Percentiles rank a stretch among this genome's conserved stretches.
phyloP scores from a whole-genome alignment of 495 filamentous ascomycete species.

The Rostrohypoxylon terebratum region DNA sequence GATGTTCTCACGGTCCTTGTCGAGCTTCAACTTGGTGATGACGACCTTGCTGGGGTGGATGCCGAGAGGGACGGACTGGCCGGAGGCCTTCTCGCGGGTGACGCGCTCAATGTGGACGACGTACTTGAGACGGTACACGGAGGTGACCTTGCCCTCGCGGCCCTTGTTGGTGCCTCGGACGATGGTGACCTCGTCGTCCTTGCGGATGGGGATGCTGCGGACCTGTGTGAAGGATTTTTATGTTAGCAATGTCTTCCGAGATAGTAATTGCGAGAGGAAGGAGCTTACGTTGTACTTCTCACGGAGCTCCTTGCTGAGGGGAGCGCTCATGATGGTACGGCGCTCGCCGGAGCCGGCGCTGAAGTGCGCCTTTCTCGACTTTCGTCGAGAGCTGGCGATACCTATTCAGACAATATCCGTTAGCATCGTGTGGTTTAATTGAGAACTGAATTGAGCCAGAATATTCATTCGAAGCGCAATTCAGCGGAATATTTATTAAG shows the following conservation, averaged over 20 bases:
- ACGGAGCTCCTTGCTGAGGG: conserved; percentile 92
- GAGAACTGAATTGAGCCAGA: neutral
- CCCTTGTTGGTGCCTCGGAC: conserved; percentile 92
- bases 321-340: conserved; percentile 92
- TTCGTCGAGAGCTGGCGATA: conserved; percentile 87
- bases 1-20: conserved; percentile 97
- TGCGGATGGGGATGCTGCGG: conserved; percentile 96
- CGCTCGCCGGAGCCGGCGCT: conserved; percentile 89
- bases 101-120: conserved; percentile 93
- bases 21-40: conserved; percentile 97
- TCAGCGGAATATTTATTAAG: conserved; percentile 24
- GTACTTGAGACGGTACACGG: conserved; percentile 98
- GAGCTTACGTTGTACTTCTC: conserved; percentile 90
- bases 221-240: conserved; percentile 65
- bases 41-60: conserved; percentile 93
- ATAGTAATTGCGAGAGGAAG: neutral
- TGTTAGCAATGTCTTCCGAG: conserved; percentile 25
- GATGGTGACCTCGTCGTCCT: conserved; percentile 94
- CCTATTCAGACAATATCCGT: conserved; percentile 54
- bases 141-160: conserved; percentile 93
- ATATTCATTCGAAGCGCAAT: neutral
- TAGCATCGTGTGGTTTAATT: conserved; percentile 38
- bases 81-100: conserved; percentile 91
- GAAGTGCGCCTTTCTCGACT: conserved; percentile 98
- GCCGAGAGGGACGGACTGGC: conserved; percentile 87